These are phyloP conservation scores for Eimeria tenella DNA, from an alignment of 169 alveolate species.

Conservation along the genomic window DNA sequence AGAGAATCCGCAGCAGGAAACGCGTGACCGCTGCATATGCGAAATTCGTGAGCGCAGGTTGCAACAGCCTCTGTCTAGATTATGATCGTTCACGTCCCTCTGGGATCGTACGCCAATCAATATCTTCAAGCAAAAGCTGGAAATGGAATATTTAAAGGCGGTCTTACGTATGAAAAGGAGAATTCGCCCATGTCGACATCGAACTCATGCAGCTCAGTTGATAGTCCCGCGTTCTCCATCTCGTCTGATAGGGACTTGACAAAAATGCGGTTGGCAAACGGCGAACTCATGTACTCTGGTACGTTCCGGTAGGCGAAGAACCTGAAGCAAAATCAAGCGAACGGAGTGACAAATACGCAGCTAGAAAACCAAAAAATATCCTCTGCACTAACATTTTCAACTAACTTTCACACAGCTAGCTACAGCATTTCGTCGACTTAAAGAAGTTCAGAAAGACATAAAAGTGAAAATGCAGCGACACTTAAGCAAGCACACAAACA, in stretches of 20 bases:
- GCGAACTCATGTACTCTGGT: not conserved
- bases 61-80: not conserved
- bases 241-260: conserved; percentile 1
- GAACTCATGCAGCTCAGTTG: conserved; percentile 14
- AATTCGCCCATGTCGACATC: conserved; percentile 50
- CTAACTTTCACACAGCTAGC: too few relatives aligned
- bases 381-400: too few relatives aligned
- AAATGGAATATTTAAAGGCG: not conserved
- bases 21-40: too few relatives aligned
- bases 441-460: too few relatives aligned
- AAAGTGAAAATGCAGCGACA: too few relatives aligned
- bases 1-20: not conserved
- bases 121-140: not conserved
- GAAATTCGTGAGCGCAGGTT: too few relatives aligned
- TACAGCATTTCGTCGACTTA: too few relatives aligned
- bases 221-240: conserved; percentile 24
- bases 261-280: not conserved
- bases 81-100: not conserved
- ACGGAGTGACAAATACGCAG: not conserved
- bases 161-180: conserved; percentile 40
- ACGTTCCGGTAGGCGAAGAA: conserved; percentile 36
- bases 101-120: not conserved
- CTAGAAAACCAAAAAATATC: too few relatives aligned
- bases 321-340: not conserved
- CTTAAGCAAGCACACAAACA: too few relatives aligned